Conservation (phyloP, 2,329 filamentous ascomycete species). For the Aspergillus hortae region DNA sequence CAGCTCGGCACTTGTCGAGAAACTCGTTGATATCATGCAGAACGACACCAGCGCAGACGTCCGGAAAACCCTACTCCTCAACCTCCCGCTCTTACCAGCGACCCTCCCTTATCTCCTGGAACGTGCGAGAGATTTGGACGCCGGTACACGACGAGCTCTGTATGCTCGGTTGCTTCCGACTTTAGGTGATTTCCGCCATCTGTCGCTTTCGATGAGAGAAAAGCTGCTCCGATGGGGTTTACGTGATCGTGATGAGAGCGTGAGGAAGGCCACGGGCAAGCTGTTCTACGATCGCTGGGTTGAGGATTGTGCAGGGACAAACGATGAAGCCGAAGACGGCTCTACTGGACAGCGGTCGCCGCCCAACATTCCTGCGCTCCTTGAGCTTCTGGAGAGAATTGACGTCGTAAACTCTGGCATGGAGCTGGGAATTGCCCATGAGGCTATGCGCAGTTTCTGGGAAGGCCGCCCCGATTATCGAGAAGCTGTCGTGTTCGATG, state of each 20-base stretch:
- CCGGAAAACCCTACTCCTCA: constrained; percentile 78
- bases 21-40: constrained; percentile 81
- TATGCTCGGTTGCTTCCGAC: constrained; percentile 85
- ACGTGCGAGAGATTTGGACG: constrained; percentile 82
- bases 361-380: constrained; percentile 75
- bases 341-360: constrained; percentile 49
- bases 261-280: constrained; percentile 84
- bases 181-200: constrained; percentile 87
- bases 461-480: constrained; percentile 68
- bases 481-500: constrained; percentile 43
- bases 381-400: constrained; percentile 89
- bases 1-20: constrained; percentile 69
- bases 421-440: constrained; percentile 83
- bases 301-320: constrained; percentile 78
- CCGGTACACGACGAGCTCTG: constrained; percentile 75
- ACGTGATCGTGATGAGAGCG: constrained; percentile 88
- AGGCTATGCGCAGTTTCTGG: constrained; percentile 97
- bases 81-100: constrained; percentile 78
- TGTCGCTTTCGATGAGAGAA: constrained; percentile 90
- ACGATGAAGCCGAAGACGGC: constrained; percentile 56
- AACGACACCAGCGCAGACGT: constrained; percentile 95
- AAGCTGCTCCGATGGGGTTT: constrained; percentile 94
- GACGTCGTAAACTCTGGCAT: constrained; percentile 87
- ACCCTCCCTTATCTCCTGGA: constrained; percentile 87
- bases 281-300: constrained; percentile 97